phyloP scores from a whole-genome alignment of 306 rosid genomes.

The Corylus avellana region DNA sequence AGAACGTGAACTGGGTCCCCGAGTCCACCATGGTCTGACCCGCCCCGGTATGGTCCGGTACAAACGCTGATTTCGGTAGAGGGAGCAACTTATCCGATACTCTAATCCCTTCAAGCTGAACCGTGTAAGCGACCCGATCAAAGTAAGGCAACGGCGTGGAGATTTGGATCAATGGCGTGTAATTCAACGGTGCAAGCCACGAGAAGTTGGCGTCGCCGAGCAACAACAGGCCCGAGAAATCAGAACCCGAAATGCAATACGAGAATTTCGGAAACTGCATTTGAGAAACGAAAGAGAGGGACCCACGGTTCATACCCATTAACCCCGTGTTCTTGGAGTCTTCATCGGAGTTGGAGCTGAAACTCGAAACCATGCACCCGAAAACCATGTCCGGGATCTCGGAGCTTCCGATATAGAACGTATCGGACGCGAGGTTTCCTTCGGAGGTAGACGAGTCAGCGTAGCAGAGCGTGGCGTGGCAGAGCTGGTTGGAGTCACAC shows the following conservation, averaged over 20 bases:
- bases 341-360: conserved; percentile 42
- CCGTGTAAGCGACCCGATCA: conserved; percentile 75
- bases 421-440: conserved; percentile 77
- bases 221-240: conserved; percentile 64
- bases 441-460: conserved; percentile 82
- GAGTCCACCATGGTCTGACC: conserved; percentile 92
- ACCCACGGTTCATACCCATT: conserved; percentile 88
- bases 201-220: conserved; percentile 67
- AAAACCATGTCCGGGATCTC: conserved; percentile 45
- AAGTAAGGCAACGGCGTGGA: conserved; percentile 72
- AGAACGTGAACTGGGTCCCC: conserved; percentile 83
- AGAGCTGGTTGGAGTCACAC: conserved; percentile 72
- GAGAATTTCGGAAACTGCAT: conserved; percentile 71
- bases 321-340: conserved; percentile 73
- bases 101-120: conserved; percentile 54
- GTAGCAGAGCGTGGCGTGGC: conserved; percentile 84
- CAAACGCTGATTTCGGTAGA: conserved; percentile 36
- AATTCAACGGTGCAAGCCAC: conserved; percentile 55
- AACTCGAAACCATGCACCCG: conserved; percentile 75
- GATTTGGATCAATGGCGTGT: conserved; percentile 63
- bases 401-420: conserved; percentile 51
- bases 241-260: conserved; percentile 75
- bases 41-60: conserved; percentile 85
- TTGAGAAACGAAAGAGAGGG: conserved; percentile 70
- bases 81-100: conserved; percentile 49